Conservation (phyloP, 371 early-diverging fungal genomes). For the Mortierella sp. region DNA sequence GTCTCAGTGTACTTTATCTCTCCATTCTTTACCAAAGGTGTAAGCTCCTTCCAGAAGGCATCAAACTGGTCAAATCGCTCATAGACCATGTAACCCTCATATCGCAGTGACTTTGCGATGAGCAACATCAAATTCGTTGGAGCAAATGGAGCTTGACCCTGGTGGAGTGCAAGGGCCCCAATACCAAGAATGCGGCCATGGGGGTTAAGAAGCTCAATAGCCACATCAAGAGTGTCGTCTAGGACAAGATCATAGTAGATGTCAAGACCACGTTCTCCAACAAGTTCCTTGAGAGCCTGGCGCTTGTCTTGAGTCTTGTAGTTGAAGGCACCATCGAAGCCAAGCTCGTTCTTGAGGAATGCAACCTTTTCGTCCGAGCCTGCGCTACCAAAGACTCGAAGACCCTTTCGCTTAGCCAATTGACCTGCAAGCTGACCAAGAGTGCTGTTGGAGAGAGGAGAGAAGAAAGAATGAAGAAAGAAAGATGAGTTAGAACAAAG, state of each 20-base stretch:
- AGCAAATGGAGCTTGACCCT: conserved; percentile 51
- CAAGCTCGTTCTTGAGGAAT: conserved; percentile 61
- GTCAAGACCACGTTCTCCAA: conserved; percentile 64
- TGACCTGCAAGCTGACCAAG: conserved; percentile 73
- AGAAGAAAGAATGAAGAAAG: neutral
- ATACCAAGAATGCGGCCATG: conserved; percentile 63
- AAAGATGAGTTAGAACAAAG: neutral
- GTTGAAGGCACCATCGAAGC: conserved; percentile 79
- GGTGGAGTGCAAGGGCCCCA: conserved; percentile 73
- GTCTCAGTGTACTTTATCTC: conserved; percentile 64
- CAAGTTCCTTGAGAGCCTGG: conserved; percentile 15
- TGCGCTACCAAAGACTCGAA: conserved; percentile 73
- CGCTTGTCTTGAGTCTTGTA: conserved; percentile 62
- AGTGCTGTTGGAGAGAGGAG: conserved; percentile 40
- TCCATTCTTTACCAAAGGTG: conserved; percentile 56
- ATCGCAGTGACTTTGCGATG: conserved; percentile 58
- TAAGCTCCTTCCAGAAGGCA: conserved; percentile 58
- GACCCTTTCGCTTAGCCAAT: conserved; percentile 66
- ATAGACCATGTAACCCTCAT: conserved; percentile 66
- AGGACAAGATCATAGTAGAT: conserved; percentile 77
- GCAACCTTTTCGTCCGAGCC: conserved; percentile 75
- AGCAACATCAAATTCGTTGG: conserved; percentile 60
- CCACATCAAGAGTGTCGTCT: conserved; percentile 71
- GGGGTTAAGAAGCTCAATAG: conserved; percentile 56
- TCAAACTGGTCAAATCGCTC: conserved; percentile 51